Evolutionary conservation across 495 filamentous ascomycete genomes (phyloP), one percentile per base, ranked within the genome.

Genomic region (Penicillium samsonianum): DNA sequence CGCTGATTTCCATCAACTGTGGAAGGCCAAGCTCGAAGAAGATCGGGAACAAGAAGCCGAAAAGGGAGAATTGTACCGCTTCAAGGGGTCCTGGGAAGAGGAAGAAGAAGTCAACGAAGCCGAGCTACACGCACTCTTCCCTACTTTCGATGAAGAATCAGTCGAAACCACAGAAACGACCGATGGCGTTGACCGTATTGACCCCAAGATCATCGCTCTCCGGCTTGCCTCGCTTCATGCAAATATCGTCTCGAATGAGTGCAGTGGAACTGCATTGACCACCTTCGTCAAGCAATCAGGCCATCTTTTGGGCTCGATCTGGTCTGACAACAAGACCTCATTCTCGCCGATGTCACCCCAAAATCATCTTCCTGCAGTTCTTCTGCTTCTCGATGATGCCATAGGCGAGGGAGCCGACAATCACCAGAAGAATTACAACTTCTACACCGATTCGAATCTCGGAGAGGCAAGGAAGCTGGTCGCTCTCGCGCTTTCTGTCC

Each of bases 391-490:
- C 8, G 80, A 82, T 40, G 78, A 84, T 64, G 75, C 78, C 25
- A 68, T 94, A 22, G 71, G 68, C 19, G 70, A 78, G 25, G 66
- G 67, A 14, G 49, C 65, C 14, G 42, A 62, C 12, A 35, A 67
- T 47, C 43, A 60, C 52, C 20, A 67, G 65, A 63, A 77, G 43
- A 70, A 75, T 12, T 95, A 92, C 73, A 95, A 96, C 70, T 96
- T 98, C 74, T 98, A 98, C 69, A 87, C 81, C 1, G 87, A 95
- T 65, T 66, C 85, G 8, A 96, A 96, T 61, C 70, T 90, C 16
- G 65, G 66, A 2, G 90, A 98, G 75, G 84, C 87, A 4, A 82
- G 84, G 47, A 90, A 84, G 54, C 75, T 96, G 4, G 79, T 91
- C 6, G 65, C 53, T 7, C 73, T 96, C 9, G 77, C 91, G 23